phyloP scores from a whole-genome alignment of 768 basidiomycete species.

The Gloeopeniophorella convolvens region DNA sequence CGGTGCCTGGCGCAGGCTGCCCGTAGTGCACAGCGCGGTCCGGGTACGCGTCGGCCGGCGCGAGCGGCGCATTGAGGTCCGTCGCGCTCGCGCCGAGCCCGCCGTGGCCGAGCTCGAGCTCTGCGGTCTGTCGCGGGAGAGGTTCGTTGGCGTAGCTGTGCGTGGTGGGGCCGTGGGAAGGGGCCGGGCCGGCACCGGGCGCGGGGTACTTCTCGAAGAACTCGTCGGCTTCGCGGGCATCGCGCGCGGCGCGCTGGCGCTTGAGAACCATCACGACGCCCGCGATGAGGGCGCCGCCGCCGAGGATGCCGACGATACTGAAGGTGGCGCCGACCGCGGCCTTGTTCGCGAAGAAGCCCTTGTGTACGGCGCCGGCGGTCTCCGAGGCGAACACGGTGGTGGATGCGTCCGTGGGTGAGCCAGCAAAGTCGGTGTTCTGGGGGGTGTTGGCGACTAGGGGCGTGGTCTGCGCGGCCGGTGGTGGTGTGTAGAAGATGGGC shows the following conservation, averaged over 20 bases:
- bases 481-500: background rate
- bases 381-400: background rate
- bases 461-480: background rate
- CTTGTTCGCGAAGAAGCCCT: constrained; percentile 16
- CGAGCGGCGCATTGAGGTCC: background rate
- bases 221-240: background rate
- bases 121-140: background rate
- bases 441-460: background rate
- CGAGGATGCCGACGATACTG: constrained; percentile 20
- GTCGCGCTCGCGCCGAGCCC: background rate
- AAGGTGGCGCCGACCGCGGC: constrained; percentile 23
- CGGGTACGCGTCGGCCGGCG: constrained; percentile 13
- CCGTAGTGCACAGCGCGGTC: constrained; percentile 17
- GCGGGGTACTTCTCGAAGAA: constrained; percentile 14
- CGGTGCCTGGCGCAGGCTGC: background rate
- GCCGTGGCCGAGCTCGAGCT: constrained; percentile 13
- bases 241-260: background rate
- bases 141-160: background rate
- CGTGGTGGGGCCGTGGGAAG: too few relatives aligned
- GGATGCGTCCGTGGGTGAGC: background rate
- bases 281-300: constrained; percentile 3
- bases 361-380: background rate
- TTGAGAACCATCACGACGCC: background rate
- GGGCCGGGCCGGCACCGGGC: background rate
- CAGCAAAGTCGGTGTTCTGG: background rate